phyloP scores from a whole-genome alignment of 1,284 basidiomycete genomes.

The Exsudoporus floridanus region DNA sequence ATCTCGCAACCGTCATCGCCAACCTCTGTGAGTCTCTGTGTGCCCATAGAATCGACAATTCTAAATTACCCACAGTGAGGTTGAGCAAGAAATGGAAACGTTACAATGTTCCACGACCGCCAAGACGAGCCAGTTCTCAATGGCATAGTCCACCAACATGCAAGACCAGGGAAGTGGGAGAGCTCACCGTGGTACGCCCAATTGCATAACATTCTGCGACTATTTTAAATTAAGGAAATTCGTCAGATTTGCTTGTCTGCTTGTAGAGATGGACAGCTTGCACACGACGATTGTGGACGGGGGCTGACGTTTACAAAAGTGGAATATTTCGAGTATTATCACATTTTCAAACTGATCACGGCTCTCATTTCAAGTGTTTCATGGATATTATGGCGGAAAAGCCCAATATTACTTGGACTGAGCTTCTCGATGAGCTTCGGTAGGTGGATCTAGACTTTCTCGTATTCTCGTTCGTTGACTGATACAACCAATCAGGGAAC shows the following conservation, averaged over 20 bases:
- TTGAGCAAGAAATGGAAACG: not conserved
- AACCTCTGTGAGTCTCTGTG: slow-evolving; percentile 13
- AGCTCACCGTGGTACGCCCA: slow-evolving; percentile 22
- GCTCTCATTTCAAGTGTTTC: slow-evolving; percentile 24
- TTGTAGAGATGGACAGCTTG: slow-evolving; percentile 27
- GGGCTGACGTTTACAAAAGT: slow-evolving; percentile 33
- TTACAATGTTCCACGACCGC: not conserved
- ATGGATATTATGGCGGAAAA: slow-evolving; percentile 16
- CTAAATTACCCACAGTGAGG: slow-evolving; percentile 11
- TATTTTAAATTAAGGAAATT: not conserved
- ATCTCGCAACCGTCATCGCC: not conserved
- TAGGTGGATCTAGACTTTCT: slow-evolving; percentile 4
- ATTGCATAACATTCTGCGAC: not conserved
- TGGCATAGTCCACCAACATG: slow-evolving; percentile 8
- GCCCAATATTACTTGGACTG: slow-evolving; percentile 23
- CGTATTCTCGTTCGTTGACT: not conserved
- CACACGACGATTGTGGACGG: slow-evolving; percentile 20
- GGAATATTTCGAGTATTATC: not conserved
- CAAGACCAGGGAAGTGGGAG: slow-evolving; percentile 4
- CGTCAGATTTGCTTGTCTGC: slow-evolving; percentile 32
- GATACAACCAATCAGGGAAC: slow-evolving; percentile 7
- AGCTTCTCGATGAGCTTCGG: slow-evolving; percentile 21
- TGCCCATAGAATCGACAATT: not conserved
- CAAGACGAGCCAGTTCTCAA: slow-evolving; percentile 7
- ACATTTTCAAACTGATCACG: not conserved